Percentiles rank a stretch among this genome's conserved stretches.
Evolutionary conservation across 192 early-diverging fungal species (phyloP).

Genomic region (Gigaspora rosea): DNA sequence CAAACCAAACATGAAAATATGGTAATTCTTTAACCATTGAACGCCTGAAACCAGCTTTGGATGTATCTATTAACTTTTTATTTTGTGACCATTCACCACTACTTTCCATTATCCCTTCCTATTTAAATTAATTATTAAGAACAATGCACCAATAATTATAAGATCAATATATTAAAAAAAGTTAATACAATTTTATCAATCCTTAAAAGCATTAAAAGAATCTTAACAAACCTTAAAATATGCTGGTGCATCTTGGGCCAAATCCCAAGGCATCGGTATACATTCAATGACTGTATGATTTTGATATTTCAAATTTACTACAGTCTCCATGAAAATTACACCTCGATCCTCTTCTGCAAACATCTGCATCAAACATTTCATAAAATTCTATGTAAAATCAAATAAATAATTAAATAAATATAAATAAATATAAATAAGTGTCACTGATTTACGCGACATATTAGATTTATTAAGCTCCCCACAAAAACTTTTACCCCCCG

Average conservation of each 20-base stretch:
- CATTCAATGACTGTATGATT: slow-evolving; percentile 90
- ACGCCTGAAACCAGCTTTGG: slow-evolving; percentile 65
- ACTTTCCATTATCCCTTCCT: slow-evolving; percentile 73
- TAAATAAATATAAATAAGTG: neutral
- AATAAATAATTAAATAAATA: neutral
- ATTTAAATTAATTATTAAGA: slow-evolving; percentile 6
- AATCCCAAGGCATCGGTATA: slow-evolving; percentile 82
- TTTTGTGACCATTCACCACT: slow-evolving; percentile 94
- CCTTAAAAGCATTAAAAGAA: too few relatives aligned
- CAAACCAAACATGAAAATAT: slow-evolving; percentile 98
- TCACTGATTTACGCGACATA: too few relatives aligned
- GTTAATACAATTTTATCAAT: neutral
- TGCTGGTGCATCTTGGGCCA: slow-evolving; percentile 73
- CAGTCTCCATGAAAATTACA: slow-evolving; percentile 90
- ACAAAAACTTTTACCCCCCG: too few relatives aligned
- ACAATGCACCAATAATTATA: neutral
- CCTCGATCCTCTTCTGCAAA: slow-evolving; percentile 68
- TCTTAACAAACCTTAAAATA: slow-evolving; percentile 69
- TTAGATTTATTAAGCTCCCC: too few relatives aligned
- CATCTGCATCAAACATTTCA: slow-evolving; percentile 92
- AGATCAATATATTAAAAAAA: slow-evolving; percentile 7
- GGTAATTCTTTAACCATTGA: slow-evolving; percentile 79
- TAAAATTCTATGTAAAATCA: slow-evolving; percentile 70
- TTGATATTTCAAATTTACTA: slow-evolving; percentile 71
- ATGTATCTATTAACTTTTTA: slow-evolving; percentile 73